Evolutionary conservation across 2,329 filamentous ascomycete species (phyloP), one percentile per base, ranked within the genome.

Genomic region (Apiospora rasikravindrae): DNA sequence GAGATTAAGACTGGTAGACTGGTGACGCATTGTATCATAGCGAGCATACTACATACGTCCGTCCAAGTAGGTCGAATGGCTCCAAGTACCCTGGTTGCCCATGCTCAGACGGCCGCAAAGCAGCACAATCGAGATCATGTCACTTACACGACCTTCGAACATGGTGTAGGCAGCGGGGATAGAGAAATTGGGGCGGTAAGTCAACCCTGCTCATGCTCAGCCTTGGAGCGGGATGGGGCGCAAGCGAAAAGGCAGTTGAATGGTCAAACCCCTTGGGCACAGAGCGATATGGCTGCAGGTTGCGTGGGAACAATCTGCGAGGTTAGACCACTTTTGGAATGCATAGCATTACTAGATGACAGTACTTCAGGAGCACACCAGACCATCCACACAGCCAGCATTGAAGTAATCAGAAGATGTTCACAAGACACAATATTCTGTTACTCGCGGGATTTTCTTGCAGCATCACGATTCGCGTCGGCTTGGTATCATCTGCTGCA

Each of bases 281-380:
- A 61, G 33, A 64, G 57, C 19, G 22, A 40, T 14, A 64, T 24
- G 33, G 57, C 57, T 64, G 57, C 33, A 64, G 57, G 33, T 16
- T 64, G 57, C 33, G 57, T 64, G 57, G 33, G 19, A 64, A 40
- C 22, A 40, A 24, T 64, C 33, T 19, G 29, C 57, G 33, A 64
- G 29, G 40, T 64, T 40, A 64, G 29, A 64, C 53, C 53, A 29
- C 53, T 61, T 61, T 61, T 14, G 16, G 26, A 22, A 61, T n/a
- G 53, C 53, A 61, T 61, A 29, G 29, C 53, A 61, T 61, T 40
- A 40, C 57, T 40, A 64, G 53, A 19, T 26, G 51, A 57, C n/a
- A n/a, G n/a, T n/a, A n/a, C n/a, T n/a, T n/a, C n/a, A n/a, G n/a
- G n/a, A n/a, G n/a, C n/a, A n/a, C n/a, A n/a, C n/a, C n/a, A n/a